Percentiles rank a stretch among this genome's conserved stretches.
These are phyloP conservation scores for Lactarius deliciosus DNA, from an alignment of 768 basidiomycete species.

Conservation along the genomic window DNA sequence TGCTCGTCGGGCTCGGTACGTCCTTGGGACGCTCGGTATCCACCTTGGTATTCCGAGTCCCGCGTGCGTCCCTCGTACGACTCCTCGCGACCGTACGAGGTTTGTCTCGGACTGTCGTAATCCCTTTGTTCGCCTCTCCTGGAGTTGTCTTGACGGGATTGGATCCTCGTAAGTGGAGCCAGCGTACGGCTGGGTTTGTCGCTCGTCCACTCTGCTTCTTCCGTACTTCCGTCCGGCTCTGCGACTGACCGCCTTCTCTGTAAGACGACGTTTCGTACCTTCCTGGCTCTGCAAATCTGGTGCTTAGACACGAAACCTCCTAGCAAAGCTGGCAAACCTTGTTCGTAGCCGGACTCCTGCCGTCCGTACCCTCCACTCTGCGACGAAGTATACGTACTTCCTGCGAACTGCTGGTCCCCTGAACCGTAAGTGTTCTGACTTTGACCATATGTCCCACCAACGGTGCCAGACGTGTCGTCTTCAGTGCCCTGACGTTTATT, in stretches of 20 bases:
- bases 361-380: background rate
- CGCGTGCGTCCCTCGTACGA: constrained; percentile 1
- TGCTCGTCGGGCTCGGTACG: background rate
- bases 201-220: background rate
- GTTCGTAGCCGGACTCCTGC: constrained; percentile 6
- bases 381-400: constrained; percentile 7
- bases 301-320: background rate
- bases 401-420: constrained; percentile 1
- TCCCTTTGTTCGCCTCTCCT: background rate
- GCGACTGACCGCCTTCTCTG: background rate
- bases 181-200: constrained; percentile 2
- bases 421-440: constrained; percentile 3
- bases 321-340: background rate
- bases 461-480: constrained; percentile 15
- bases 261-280: background rate
- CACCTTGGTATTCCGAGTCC: constrained; percentile 6
- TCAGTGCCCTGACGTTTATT: constrained; percentile 20
- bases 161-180: background rate
- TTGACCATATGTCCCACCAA: constrained; percentile 5
- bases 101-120: background rate
- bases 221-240: constrained; percentile 1
- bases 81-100: constrained; percentile 11
- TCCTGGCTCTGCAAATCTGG: background rate
- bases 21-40: background rate
- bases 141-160: background rate